Evolutionary conservation across 2,329 filamentous ascomycete genomes (phyloP), one percentile per base, ranked within the genome.

Genomic region (Epichloe amarillans): DNA sequence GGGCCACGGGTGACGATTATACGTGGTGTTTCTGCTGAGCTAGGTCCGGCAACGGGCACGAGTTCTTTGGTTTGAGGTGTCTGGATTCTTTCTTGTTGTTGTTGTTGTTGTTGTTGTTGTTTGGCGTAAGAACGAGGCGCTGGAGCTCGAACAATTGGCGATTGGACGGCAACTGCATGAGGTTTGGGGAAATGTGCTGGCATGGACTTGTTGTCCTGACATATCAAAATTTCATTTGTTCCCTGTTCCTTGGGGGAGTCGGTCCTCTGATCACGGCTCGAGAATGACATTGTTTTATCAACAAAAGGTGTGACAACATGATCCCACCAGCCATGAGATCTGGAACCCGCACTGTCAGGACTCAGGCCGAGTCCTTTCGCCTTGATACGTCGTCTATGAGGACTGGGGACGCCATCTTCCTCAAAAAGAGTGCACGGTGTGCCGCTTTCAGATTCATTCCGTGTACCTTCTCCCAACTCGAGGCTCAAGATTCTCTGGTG

Each of bases 301-400:
- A 66, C 58, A 59, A 88, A 88, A 0, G 85, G 85, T 1, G 84
- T 86, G 7, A 77, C 82, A 50, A 89, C 79, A 56, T 86, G 75
- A 58, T 87, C 86, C 85, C 85, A 89, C 84, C 85, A 89, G 19
- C 85, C 85, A 53, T 75, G 73, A 26, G 82, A 83, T 50, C 73
- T 74, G 11, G 77, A 75, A 41, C 71, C 74, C 30, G 76, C 78
- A 40, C 76, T 78, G 46, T 72, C 64, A 43, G 72, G 64, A 41
- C 69, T 66, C 56, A 69, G 46, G 45, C 63, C 61, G 8, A 64
- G 59, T 7, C 62, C 65, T 48, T 68, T 71, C 14, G 65, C 60
- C 50, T 66, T 70, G 39, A 62, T 56, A 5, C 69, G 69, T 52
- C 68, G 68, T 52, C 68, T 67, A 33, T 69, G 52, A 60, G 68